Evolutionary conservation across 2,329 filamentous ascomycete species (phyloP), one percentile per base, ranked within the genome.

Genomic region (Onygena corvina): DNA sequence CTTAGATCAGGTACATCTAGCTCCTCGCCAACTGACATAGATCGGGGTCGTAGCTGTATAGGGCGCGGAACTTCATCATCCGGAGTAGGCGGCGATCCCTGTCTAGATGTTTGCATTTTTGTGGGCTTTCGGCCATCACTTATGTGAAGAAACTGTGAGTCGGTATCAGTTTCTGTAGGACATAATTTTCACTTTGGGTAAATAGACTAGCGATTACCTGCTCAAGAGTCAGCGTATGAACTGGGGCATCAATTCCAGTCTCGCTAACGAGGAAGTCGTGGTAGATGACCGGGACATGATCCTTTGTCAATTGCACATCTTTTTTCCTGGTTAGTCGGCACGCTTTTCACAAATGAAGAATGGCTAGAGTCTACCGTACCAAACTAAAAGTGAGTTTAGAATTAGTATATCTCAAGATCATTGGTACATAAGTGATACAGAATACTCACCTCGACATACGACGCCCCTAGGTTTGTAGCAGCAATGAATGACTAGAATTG

Each of bases 211-310:
- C n/a, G n/a, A 54, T 36, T 48, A 64, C 61, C 73, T 95, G 92
- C 61, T 98, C 90, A 3, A 96, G 71, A 0, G 92, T 98, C 55
- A 98, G 72, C 0, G 87, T 94, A 63, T 98, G 92, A 1, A 98
- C 90, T 0, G 92, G 92, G 0, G 92, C 92, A 61, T 98, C 92
- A 48, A 95, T 92, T 7, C 93, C 92, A 0, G 92, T 96, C 68
- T 98, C 92, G 62, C 88, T 94, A 64, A 98, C 92, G 11, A 96
- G 74, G 61, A 98, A 98, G 65, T 98, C 92, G 63, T 98, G 92
- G 63, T 98, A 98, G 60, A 98, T 94, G 56, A 98, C 90, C 0
- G 92, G 92, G 1, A 98, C 88, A 59, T 93, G 88, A 62, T 98
- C 92, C 62, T 98, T 98, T n/a, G 92, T 98, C 33, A 98, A 73